These are phyloP conservation scores for Saksenaea oblongispora DNA, from an alignment of 371 early-diverging fungal genomes.

Conservation along the genomic window DNA sequence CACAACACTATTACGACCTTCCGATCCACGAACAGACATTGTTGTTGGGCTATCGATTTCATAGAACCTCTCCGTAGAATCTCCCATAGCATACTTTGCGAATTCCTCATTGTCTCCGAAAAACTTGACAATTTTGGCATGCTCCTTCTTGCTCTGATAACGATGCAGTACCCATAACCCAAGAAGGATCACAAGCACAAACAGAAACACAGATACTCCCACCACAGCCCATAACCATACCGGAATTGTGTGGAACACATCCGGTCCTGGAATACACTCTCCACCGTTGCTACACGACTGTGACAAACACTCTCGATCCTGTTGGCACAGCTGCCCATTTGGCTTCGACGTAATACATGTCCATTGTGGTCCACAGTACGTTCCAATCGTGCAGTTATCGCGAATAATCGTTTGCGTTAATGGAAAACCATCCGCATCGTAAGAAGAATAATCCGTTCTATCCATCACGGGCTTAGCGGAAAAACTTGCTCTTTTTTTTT, in stretches of 20 bases:
- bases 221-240: slow-evolving; percentile 47
- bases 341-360: slow-evolving; percentile 32
- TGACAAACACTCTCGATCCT: slow-evolving; percentile 49
- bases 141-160: slow-evolving; percentile 48
- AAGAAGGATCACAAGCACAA: slow-evolving; percentile 31
- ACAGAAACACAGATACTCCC: slow-evolving; percentile 33
- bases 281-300: slow-evolving; percentile 36
- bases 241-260: slow-evolving; percentile 40
- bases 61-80: neutral
- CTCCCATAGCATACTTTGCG: slow-evolving; percentile 40
- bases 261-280: slow-evolving; percentile 41
- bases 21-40: neutral
- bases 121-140: slow-evolving; percentile 38
- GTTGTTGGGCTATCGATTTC: neutral
- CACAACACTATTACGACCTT: slow-evolving; percentile 29
- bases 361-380: slow-evolving; percentile 27
- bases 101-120: slow-evolving; percentile 50
- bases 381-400: slow-evolving; percentile 48
- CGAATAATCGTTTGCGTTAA: slow-evolving; percentile 42
- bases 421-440: slow-evolving; percentile 27
- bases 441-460: slow-evolving; percentile 28
- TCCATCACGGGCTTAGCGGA: neutral
- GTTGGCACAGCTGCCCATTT: slow-evolving; percentile 23
- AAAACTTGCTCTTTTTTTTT: neutral
- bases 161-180: slow-evolving; percentile 45